Evolutionary conservation across 164 flowering plant species (phyloP), one percentile per base, ranked within the genome.

Genomic region (Tetracentron sinense): DNA sequence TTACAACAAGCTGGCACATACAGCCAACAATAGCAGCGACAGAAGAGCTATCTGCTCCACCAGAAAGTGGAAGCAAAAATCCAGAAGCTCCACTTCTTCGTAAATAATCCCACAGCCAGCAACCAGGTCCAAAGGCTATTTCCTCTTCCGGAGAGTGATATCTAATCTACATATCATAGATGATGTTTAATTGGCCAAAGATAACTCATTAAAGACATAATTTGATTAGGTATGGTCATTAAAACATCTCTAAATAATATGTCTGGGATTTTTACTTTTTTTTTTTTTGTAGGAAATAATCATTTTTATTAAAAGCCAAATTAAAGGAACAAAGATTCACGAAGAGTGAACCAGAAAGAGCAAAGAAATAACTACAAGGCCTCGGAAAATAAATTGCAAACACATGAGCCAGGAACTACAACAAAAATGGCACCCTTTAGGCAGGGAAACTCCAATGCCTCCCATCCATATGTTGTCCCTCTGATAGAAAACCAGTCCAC

Each of bases 1-100:
- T 79, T 23, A 89, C 82, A 42, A 94, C 99, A 74, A 89, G 93
- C 69, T 94, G 97, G 81, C 99, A 94, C 99, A 94, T 94, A 82
- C 92, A 89, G 50, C 96, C 99, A 78, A 94, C 97, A 28, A 94
- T 94, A 55, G 97, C 97, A 65, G 97, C 96, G 8, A 91, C 97
- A 63, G 97, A 85, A 49, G 97, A 94, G 72, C 99, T 91, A 80
- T 91, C 97, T 19, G 99, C 99, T 54, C 99, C 97, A 69, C 99
- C 97, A 61, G 99, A 94, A 66, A 94, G 96, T 21, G 99, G 99
- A 81, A 94, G 97, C 79, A 94, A 55, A 81, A 91, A 94, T 50
- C 99, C 97, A 68, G 97, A 91, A 71, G 99, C 94, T 65, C 97
- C 97, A 79, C 99, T 91, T 81, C 97, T 82, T 79, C 96, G 75